Conservation (phyloP, 1,139 yeast genomes). For the Protomyces gravidus region DNA sequence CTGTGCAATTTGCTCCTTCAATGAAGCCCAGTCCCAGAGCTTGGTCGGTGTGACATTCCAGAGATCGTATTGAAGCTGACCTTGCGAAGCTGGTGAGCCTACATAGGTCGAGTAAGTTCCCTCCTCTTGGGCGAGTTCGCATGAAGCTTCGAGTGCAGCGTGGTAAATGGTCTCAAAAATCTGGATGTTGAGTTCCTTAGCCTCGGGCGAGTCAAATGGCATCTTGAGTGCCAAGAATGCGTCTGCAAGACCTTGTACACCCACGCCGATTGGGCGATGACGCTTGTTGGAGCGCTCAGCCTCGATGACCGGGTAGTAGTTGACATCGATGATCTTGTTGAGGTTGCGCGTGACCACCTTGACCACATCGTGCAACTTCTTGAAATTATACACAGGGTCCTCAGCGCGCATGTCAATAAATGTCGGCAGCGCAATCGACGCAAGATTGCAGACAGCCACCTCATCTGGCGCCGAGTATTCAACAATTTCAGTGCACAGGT, state of each 20-base stretch:
- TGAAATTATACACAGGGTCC: slow-evolving; percentile 59
- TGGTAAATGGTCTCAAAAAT: slow-evolving; percentile 88
- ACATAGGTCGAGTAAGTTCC: slow-evolving; percentile 66
- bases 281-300: slow-evolving; percentile 66
- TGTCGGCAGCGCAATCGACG: slow-evolving; percentile 78
- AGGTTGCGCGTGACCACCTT: slow-evolving; percentile 72
- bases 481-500: slow-evolving; percentile 84
- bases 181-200: slow-evolving; percentile 66
- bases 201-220: slow-evolving; percentile 75
- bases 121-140: slow-evolving; percentile 60
- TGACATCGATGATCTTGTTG: slow-evolving; percentile 72
- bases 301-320: slow-evolving; percentile 69
- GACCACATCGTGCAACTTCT: slow-evolving; percentile 63
- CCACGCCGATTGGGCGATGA: slow-evolving; percentile 82
- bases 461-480: slow-evolving; percentile 84
- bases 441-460: slow-evolving; percentile 87
- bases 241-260: slow-evolving; percentile 89
- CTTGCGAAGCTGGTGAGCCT: slow-evolving; percentile 82
- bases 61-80: slow-evolving; percentile 69
- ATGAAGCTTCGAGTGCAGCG: slow-evolving; percentile 75
- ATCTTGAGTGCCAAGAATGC: slow-evolving; percentile 69
- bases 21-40: slow-evolving; percentile 68
- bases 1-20: slow-evolving; percentile 57
- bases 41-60: slow-evolving; percentile 73
- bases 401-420: slow-evolving; percentile 47